Evolutionary conservation across 2,329 filamentous ascomycete species (phyloP).

Genomic region (Gnomoniopsis sp.): DNA sequence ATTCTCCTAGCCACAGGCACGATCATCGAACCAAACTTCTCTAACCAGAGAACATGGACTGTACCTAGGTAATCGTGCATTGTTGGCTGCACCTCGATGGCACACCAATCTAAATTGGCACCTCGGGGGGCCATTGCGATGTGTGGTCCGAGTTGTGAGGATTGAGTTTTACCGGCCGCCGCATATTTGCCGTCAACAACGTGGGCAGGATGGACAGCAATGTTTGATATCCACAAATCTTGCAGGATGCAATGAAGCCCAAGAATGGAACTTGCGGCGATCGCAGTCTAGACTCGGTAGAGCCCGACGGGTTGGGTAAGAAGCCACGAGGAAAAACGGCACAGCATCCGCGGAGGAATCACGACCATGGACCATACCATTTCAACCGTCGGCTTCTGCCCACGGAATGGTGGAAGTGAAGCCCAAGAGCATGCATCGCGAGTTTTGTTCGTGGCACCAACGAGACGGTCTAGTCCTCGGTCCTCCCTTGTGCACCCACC

Average conservation of each 20-base stretch:
- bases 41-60: neutral
- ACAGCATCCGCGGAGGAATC: neutral
- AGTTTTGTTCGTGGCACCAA: slow-evolving; percentile 1
- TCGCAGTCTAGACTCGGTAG: no score
- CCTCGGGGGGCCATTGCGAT: neutral
- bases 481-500: slow-evolving; percentile 7
- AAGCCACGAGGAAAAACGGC: no score
- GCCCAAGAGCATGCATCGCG: slow-evolving; percentile 14
- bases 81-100: neutral
- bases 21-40: neutral
- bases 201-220: no score
- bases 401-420: slow-evolving; percentile 15
- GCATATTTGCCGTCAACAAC: no score
- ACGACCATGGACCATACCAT: neutral
- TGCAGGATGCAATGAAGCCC: no score
- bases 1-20: neutral
- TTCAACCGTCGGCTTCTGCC: neutral
- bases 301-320: no score
- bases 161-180: neutral
- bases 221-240: no score
- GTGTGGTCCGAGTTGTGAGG: neutral
- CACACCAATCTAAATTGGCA: slow-evolving; percentile 1
- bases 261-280: no score
- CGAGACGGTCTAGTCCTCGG: slow-evolving; percentile 10
- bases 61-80: neutral